Percentiles rank a stretch among this genome's conserved stretches.
phyloP scores from a whole-genome alignment of 495 filamentous ascomycete species.

The Penicillium samsonianum region DNA sequence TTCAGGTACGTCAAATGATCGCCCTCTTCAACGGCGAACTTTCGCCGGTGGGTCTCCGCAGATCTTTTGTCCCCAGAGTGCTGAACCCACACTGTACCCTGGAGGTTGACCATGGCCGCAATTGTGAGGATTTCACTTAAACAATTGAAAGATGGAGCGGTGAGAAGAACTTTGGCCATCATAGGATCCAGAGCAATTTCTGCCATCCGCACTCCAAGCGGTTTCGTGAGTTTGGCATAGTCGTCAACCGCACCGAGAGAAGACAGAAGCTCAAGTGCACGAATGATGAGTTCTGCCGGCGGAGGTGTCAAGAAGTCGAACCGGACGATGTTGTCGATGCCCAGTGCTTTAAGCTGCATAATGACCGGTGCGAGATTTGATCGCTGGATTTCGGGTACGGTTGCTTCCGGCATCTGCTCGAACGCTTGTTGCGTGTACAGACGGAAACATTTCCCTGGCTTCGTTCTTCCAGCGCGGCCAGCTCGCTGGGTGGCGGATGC shows the following conservation, averaged over 20 bases:
- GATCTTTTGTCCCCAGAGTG: constrained; percentile 73
- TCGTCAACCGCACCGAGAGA: constrained; percentile 86
- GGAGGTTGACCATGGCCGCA: constrained; percentile 90
- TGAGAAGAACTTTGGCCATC: constrained; percentile 89
- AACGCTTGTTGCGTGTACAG: constrained; percentile 83
- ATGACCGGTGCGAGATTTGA: constrained; percentile 89
- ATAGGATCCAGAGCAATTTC: constrained; percentile 94
- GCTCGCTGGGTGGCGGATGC: constrained; percentile 91
- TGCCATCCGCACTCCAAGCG: constrained; percentile 87
- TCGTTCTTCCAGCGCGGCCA: constrained; percentile 88
- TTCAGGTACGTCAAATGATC: constrained; percentile 95
- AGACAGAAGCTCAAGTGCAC: constrained; percentile 86
- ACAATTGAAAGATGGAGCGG: constrained; percentile 74
- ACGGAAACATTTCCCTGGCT: constrained; percentile 91
- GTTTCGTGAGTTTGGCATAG: constrained; percentile 88
- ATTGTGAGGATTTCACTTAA: constrained; percentile 85
- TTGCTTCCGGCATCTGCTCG: constrained; percentile 68
- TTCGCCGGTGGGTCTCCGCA: constrained; percentile 70
- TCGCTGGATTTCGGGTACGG: constrained; percentile 87
- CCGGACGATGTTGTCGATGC: constrained; percentile 91
- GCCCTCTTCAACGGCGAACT: constrained; percentile 91
- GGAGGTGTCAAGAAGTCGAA: constrained; percentile 91
- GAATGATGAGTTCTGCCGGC: constrained; percentile 82
- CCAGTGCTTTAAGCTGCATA: constrained; percentile 92
- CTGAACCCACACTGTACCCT: constrained; percentile 78